These are phyloP conservation scores for Chlorella sp. DNA, from an alignment of 139 green algal species.

Conservation along the genomic window DNA sequence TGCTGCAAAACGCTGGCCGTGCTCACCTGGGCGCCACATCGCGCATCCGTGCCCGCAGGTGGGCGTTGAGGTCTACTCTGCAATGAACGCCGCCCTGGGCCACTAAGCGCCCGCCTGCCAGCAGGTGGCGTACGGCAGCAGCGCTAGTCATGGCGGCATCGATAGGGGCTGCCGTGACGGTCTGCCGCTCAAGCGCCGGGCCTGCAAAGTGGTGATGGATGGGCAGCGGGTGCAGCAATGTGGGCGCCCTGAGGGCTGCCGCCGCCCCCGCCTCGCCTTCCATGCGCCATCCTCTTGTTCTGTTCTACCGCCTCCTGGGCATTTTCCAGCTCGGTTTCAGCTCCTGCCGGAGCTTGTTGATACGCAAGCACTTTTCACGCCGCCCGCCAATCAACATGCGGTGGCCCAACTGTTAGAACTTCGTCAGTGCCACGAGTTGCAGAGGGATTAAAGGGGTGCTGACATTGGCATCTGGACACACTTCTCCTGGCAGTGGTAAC, in stretches of 20 bases:
- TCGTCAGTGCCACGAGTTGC: too few species aligned
- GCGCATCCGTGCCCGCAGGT: constrained; percentile 58
- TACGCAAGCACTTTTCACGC: background rate
- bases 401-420: too few species aligned
- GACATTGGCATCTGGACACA: too few species aligned
- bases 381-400: too few species aligned
- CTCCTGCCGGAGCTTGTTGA: background rate
- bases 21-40: background rate
- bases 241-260: constrained; percentile 21
- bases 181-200: too few species aligned
- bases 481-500: too few species aligned
- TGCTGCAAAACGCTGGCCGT: too few species aligned
- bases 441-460: too few species aligned
- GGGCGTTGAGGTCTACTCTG: constrained; percentile 89
- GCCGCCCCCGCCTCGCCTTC: background rate
- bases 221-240: background rate
- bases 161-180: background rate
- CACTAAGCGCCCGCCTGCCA: background rate
- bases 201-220: too few species aligned
- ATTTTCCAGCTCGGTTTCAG: too few species aligned
- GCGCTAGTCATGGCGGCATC: background rate
- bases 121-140: background rate
- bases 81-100: constrained; percentile 76
- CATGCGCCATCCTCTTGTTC: too few species aligned
- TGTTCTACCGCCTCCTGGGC: too few species aligned